phyloP scores from a whole-genome alignment of 2,329 filamentous ascomycete genomes.

The Apiospora saccharicola region DNA sequence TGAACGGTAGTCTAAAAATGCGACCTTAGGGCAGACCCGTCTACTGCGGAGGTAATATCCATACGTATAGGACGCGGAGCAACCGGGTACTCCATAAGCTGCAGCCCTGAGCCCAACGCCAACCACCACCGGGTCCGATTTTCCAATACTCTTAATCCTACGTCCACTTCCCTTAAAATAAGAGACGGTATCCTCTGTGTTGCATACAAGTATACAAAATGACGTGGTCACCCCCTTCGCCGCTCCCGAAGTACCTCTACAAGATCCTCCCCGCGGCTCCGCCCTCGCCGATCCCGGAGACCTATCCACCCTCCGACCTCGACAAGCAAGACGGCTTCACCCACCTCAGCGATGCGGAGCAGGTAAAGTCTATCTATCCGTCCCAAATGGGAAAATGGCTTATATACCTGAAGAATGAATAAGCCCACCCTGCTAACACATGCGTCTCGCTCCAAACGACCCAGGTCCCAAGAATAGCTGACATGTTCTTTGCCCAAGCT shows the following conservation, averaged over 20 bases:
- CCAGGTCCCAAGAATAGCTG: slow-evolving; percentile 42
- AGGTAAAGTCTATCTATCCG: slow-evolving; percentile 47
- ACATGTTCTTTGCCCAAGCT: slow-evolving; percentile 40
- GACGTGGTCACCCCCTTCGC: slow-evolving; percentile 35
- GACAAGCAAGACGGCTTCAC: slow-evolving; percentile 68
- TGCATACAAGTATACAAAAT: slow-evolving; percentile 26
- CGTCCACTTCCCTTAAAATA: no score
- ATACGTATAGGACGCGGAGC: not conserved
- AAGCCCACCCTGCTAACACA: not conserved
- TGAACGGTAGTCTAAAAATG: not conserved
- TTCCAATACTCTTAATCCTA: not conserved
- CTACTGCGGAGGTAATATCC: not conserved
- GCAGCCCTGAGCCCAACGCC: not conserved
- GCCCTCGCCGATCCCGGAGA: slow-evolving; percentile 58
- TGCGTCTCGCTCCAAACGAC: not conserved
- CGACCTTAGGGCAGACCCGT: not conserved
- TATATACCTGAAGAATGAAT: not conserved
- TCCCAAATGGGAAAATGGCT: not conserved
- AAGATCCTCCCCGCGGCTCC: slow-evolving; percentile 66
- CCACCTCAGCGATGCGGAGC: slow-evolving; percentile 64
- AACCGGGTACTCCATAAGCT: not conserved
- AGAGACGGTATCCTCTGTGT: not conserved
- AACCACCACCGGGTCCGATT: not conserved
- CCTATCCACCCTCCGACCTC: slow-evolving; percentile 65
- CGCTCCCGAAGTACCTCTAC: slow-evolving; percentile 58